These are phyloP conservation scores for Neurospora pannonica DNA, from an alignment of 495 filamentous ascomycete species.

Conservation along the genomic window DNA sequence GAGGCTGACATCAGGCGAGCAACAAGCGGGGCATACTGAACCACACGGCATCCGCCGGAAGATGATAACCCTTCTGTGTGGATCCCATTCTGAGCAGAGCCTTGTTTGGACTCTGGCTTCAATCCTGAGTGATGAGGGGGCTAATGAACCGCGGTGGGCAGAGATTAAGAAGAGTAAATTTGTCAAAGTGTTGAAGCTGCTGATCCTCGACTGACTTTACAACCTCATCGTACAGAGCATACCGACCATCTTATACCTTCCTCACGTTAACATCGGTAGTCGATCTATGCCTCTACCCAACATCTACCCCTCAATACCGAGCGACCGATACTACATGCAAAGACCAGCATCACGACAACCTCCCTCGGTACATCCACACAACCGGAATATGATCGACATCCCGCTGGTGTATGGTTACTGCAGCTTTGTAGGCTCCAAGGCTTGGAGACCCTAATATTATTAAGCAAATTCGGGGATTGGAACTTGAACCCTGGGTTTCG, in stretches of 20 bases:
- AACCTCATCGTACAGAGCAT: background rate
- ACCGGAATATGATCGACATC: background rate
- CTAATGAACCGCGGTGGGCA: background rate
- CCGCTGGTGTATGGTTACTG: background rate
- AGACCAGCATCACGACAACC: background rate
- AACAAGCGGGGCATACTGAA: conserved; percentile 28
- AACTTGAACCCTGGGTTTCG: background rate
- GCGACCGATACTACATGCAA: background rate
- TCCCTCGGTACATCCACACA: background rate
- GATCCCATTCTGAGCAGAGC: conserved; percentile 15
- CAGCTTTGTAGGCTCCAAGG: background rate
- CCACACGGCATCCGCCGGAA: conserved; percentile 41
- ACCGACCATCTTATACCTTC: background rate
- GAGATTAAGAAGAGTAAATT: background rate
- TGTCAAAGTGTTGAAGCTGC: background rate
- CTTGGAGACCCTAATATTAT: background rate
- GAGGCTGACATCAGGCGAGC: background rate
- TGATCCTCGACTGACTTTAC: background rate
- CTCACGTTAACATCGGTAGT: background rate
- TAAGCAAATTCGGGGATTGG: background rate
- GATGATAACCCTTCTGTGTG: conserved; percentile 27
- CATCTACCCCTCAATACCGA: background rate
- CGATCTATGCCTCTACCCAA: background rate
- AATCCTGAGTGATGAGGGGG: background rate
- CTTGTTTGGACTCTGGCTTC: conserved; percentile 10